phyloP scores from a whole-genome alignment of 768 basidiomycete genomes.

The Serendipita indica region DNA sequence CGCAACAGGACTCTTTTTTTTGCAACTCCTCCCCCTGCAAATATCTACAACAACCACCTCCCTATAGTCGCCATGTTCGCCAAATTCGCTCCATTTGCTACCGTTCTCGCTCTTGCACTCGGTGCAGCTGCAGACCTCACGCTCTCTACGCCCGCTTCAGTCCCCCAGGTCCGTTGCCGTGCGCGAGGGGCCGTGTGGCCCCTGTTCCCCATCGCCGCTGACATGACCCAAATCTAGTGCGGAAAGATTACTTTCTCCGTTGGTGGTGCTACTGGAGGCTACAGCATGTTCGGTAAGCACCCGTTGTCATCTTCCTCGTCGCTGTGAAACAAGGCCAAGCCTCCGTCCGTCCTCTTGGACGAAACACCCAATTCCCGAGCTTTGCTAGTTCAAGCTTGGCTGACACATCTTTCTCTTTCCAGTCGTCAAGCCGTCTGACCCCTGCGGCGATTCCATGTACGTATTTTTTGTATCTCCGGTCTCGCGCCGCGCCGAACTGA shows the following conservation, averaged over 20 bases:
- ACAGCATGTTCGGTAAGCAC: no score
- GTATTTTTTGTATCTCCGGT: constrained; percentile 17
- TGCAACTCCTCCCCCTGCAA: not conserved
- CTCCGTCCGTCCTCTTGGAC: not conserved
- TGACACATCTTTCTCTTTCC: not conserved
- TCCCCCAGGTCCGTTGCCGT: not conserved
- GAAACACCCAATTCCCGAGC: not conserved
- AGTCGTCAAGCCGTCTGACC: constrained; percentile 35
- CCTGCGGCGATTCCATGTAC: constrained; percentile 48
- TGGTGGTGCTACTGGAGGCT: not conserved
- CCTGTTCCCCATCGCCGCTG: not conserved
- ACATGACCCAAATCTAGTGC: not conserved
- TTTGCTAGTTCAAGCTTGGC: not conserved
- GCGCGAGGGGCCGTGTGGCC: not conserved
- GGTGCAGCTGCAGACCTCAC: not conserved
- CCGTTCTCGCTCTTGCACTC: not conserved
- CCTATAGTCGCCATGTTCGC: no score
- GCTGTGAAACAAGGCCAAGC: not conserved
- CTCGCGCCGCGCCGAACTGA: not conserved
- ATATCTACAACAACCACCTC: constrained; percentile 1
- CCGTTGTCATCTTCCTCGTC: not conserved
- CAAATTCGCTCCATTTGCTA: no score
- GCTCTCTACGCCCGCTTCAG: constrained; percentile 1
- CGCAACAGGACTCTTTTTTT: not conserved
- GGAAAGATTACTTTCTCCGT: not conserved